Evolutionary conservation across 179 eudicot species (phyloP).

Genomic region (Amaranthus tricolor): DNA sequence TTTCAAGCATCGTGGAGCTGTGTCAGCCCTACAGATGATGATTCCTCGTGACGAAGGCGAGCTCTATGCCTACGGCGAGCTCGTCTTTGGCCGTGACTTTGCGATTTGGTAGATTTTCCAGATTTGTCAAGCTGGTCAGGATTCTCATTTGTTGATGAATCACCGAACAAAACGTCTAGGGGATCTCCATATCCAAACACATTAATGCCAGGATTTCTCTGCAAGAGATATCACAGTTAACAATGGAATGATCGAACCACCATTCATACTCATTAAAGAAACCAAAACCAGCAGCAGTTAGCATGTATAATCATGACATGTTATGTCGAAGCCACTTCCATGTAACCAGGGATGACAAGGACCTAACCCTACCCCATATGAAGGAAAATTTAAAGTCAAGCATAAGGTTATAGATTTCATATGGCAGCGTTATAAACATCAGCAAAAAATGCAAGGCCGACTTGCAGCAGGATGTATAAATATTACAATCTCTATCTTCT

Average conservation of each 20-base stretch:
- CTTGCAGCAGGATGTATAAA: not conserved
- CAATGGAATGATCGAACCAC: not conserved
- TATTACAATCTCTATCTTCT: no score
- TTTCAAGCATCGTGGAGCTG: not conserved
- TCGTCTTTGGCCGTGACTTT: slow-evolving; percentile 33
- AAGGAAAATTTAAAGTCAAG: no score
- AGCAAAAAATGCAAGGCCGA: not conserved
- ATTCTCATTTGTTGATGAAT: slow-evolving; percentile 23
- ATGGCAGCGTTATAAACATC: no score
- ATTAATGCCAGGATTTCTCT: slow-evolving; percentile 19
- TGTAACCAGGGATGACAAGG: no score
- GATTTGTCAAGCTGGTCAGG: slow-evolving; percentile 17
- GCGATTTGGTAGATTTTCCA: slow-evolving; percentile 21
- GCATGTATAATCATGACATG: not conserved
- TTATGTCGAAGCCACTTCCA: no score
- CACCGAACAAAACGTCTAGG: slow-evolving; percentile 35
- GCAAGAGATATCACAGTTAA: slow-evolving; percentile 2
- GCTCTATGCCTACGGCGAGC: slow-evolving; percentile 34
- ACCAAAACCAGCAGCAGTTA: not conserved
- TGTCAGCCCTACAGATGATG: slow-evolving; percentile 11
- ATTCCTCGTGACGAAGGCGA: slow-evolving; percentile 33
- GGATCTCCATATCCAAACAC: slow-evolving; percentile 33
- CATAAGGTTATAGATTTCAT: no score
- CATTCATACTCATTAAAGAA: not conserved
- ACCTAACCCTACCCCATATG: no score